Conservation (phyloP, 441 rosid species). For the Corymbia calophylla region DNA sequence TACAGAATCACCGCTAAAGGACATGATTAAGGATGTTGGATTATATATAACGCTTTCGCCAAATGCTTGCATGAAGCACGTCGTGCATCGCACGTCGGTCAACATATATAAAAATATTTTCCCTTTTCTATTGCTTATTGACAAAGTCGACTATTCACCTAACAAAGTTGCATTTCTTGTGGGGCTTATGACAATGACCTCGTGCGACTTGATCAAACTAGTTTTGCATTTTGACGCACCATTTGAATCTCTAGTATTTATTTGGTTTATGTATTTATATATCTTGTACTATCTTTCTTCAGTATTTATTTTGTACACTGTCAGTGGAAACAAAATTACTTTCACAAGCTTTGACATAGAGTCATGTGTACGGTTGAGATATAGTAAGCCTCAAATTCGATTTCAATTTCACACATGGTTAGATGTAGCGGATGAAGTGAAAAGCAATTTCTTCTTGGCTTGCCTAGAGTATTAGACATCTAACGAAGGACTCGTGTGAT, state of each 20-base stretch:
- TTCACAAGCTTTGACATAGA: neutral
- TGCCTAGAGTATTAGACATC: neutral
- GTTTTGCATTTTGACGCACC: neutral
- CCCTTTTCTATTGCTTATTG: neutral
- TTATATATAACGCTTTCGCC: neutral
- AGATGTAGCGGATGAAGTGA: neutral
- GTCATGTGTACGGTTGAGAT: neutral
- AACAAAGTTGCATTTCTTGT: neutral
- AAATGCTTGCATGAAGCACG: neutral
- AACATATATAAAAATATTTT: neutral
- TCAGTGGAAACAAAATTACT: neutral
- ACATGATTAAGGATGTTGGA: neutral
- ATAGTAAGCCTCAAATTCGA: too few species aligned
- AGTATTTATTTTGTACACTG: neutral
- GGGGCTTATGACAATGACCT: neutral
- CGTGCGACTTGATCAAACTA: neutral
- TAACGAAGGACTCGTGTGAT: neutral
- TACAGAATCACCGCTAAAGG: neutral
- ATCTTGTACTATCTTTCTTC: neutral
- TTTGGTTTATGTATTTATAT: neutral
- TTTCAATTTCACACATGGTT: neutral
- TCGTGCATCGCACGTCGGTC: neutral
- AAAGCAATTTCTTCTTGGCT: neutral
- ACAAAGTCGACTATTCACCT: neutral
- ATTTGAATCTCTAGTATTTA: neutral